A percentile compares a stretch with the other conserved stretches of the same genome.
Evolutionary conservation across 257 asterid species (phyloP).

Genomic region (Plantago elongata): DNA sequence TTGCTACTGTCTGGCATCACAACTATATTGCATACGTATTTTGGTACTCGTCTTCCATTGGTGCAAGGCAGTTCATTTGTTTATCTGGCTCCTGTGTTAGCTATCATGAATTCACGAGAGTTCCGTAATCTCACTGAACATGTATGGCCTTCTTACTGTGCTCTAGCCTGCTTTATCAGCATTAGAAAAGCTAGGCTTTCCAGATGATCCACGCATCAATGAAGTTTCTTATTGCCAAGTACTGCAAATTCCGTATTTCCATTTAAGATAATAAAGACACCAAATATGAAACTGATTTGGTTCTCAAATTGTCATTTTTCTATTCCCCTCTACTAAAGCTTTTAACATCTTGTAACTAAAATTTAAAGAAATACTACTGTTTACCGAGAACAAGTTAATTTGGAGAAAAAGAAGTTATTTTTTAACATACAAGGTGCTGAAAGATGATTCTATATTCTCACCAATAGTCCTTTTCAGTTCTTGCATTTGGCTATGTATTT

Average conservation of each 20-base stretch:
- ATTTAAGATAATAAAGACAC: too few relatives aligned
- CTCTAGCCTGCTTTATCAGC: too few relatives aligned
- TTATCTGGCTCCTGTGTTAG: constrained; percentile 92
- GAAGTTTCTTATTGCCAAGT: constrained; percentile 1
- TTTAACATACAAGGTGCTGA: too few relatives aligned
- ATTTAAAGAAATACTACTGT: too few relatives aligned
- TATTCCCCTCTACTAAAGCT: too few relatives aligned
- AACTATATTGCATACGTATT: constrained; percentile 65
- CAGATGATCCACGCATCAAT: neutral
- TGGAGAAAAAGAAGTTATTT: too few relatives aligned
- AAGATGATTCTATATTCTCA: neutral
- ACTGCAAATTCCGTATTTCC: constrained; percentile 4
- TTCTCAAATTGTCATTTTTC: too few relatives aligned
- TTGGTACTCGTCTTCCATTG: constrained; percentile 91
- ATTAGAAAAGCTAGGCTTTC: neutral
- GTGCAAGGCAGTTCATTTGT: constrained; percentile 99
- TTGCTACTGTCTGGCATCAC: constrained; percentile 82
- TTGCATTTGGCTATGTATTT: too few relatives aligned
- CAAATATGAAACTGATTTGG: too few relatives aligned
- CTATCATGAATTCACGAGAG: constrained; percentile 81
- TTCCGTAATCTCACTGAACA: constrained; percentile 80
- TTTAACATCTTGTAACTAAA: too few relatives aligned
- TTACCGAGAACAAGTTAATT: too few relatives aligned
- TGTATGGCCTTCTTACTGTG: constrained; percentile 38
- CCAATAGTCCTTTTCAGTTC: neutral